Conservation (phyloP, 1,284 basidiomycete species). For the Puccinia novopanici region DNA sequence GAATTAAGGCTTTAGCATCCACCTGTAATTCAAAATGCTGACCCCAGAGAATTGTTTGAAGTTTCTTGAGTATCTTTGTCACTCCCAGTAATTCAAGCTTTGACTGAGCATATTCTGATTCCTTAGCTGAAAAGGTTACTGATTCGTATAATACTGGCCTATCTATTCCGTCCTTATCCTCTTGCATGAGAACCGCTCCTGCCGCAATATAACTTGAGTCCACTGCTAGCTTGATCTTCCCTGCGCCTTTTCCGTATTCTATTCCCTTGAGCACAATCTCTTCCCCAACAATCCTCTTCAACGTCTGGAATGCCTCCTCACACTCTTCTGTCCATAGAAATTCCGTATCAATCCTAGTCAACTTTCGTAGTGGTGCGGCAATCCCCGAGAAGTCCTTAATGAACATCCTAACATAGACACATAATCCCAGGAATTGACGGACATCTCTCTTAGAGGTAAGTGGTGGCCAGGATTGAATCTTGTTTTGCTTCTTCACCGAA, state of each 20-base stretch:
- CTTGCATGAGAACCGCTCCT: conserved; percentile 19
- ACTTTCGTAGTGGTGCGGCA: conserved; percentile 2
- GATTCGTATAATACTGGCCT: conserved; percentile 4
- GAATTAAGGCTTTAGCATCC: conserved; percentile 31
- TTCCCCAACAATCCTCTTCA: conserved; percentile 11
- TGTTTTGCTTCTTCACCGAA: not conserved
- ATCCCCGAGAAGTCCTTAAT: conserved; percentile 1
- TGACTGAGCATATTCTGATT: not conserved
- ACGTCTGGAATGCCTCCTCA: conserved; percentile 3
- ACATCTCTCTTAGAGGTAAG: not conserved
- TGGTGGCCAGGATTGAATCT: conserved; percentile 3
- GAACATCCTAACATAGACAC: conserved; percentile 22
- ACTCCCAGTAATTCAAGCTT: not conserved
- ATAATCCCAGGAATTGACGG: too few relatives aligned
- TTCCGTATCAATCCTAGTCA: conserved; percentile 13
- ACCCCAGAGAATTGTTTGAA: conserved; percentile 4
- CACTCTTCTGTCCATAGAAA: conserved; percentile 11
- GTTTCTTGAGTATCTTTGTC: conserved; percentile 1
- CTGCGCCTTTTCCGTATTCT: not conserved
- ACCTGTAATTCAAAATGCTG: conserved; percentile 35
- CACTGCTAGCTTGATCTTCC: not conserved
- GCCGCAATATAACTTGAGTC: conserved; percentile 9
- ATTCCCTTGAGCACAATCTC: conserved; percentile 8
- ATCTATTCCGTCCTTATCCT: not conserved
- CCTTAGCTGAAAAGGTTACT: too few relatives aligned